Evolutionary conservation across 164 flowering plant genomes (phyloP).

Genomic region (Vitis labrusca): DNA sequence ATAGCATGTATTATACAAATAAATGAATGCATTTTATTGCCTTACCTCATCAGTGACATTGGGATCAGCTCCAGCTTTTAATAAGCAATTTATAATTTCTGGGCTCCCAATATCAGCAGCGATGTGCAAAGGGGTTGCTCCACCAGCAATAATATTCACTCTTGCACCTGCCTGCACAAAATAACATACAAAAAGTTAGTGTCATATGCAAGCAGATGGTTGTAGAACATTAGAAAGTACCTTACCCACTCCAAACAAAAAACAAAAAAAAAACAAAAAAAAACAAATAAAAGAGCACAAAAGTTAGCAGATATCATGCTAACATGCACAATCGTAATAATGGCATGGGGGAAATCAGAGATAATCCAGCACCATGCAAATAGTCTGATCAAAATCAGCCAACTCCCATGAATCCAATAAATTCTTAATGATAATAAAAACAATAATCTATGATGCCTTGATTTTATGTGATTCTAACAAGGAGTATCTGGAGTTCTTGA

Average conservation of each 20-base stretch:
- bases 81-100: conserved; percentile 65
- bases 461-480: no score
- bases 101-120: conserved; percentile 83
- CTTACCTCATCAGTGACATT: conserved; percentile 78
- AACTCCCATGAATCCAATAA: not conserved
- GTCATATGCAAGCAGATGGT: not conserved
- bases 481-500: no score
- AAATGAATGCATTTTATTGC: not conserved
- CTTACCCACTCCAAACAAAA: not conserved
- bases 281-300: not conserved
- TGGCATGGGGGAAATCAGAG: not conserved
- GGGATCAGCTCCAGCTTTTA: conserved; percentile 96
- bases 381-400: not conserved
- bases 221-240: not conserved
- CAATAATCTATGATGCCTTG: no score
- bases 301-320: not conserved
- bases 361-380: not conserved
- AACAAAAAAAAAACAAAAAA: not conserved
- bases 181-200: conserved; percentile 3
- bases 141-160: conserved; percentile 80
- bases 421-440: no score
- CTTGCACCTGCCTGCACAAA: conserved; percentile 77
- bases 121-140: conserved; percentile 90
- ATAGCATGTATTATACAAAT: not conserved
- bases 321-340: not conserved